These are phyloP conservation scores for Dendrocalamus latiflorus DNA, from an alignment of 202 grass and related monocot genomes.

Conservation along the genomic window DNA sequence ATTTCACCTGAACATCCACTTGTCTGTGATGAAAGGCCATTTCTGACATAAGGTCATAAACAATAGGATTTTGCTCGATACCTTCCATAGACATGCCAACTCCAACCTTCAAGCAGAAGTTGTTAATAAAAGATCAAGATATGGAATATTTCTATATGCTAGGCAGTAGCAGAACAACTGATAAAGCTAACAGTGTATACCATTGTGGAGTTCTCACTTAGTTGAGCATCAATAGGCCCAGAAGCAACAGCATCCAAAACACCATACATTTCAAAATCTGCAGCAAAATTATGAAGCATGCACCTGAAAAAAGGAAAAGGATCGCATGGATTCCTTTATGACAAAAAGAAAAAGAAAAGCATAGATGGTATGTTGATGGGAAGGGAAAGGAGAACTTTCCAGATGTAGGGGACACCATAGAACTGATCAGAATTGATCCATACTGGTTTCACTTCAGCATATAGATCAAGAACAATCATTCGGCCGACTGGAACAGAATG, in stretches of 20 bases:
- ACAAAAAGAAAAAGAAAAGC: too few species aligned
- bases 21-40: conserved; percentile 64
- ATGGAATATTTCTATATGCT: too few species aligned
- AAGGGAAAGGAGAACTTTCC: too few species aligned
- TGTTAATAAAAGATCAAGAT: too few species aligned
- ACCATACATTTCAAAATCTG: conserved; percentile 81
- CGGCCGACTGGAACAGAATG: conserved; percentile 76
- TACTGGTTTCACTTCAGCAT: conserved; percentile 85
- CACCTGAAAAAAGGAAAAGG: too few species aligned
- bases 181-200: too few species aligned
- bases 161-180: too few species aligned
- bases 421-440: conserved; percentile 73
- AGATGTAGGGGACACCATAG: conserved; percentile 85
- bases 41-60: conserved; percentile 87
- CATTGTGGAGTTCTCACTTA: conserved; percentile 77
- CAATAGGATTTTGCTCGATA: conserved; percentile 77
- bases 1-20: conserved; percentile 60
- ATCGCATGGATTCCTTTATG: too few species aligned
- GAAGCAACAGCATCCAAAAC: conserved; percentile 58
- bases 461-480: conserved; percentile 85
- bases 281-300: conserved; percentile 88
- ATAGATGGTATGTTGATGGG: too few species aligned
- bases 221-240: conserved; percentile 67
- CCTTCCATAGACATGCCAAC: conserved; percentile 87
- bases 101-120: too few species aligned